Conservation (phyloP, 1,284 basidiomycete genomes). For the Naganishia albida region DNA sequence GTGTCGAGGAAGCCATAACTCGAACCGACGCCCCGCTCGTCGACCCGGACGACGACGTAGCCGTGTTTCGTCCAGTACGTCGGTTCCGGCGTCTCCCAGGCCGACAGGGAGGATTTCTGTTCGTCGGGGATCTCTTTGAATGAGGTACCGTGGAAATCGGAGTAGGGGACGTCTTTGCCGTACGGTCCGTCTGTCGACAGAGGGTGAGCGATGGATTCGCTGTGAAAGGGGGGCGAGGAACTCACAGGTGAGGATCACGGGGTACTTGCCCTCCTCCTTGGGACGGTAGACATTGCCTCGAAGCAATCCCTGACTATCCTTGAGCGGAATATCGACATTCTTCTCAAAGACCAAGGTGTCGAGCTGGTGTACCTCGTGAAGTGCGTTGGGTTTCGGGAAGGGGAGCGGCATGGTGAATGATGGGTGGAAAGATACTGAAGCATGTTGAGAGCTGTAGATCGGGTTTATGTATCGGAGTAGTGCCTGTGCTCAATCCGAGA, state of each 20-base stretch:
- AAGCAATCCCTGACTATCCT: conserved; percentile 40
- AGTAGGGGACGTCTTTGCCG: conserved; percentile 48
- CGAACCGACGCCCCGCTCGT: conserved; percentile 47
- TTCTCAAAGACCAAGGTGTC: conserved; percentile 37
- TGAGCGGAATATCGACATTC: conserved; percentile 47
- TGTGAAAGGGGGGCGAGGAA: background rate
- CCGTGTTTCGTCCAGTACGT: conserved; percentile 48
- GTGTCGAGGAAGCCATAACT: conserved; percentile 47
- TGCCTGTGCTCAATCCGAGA: background rate
- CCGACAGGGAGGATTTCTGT: conserved; percentile 43
- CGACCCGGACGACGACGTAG: conserved; percentile 48
- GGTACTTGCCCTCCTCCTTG: conserved; percentile 38
- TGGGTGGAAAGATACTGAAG: too few species aligned
- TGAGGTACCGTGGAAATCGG: conserved; percentile 40
- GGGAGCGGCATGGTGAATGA: conserved; percentile 16
- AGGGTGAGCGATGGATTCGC: background rate
- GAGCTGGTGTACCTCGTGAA: conserved; percentile 28
- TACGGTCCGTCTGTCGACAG: conserved; percentile 41
- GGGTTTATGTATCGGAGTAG: background rate
- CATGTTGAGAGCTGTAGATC: background rate
- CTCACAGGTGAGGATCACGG: conserved; percentile 44
- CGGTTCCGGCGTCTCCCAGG: conserved; percentile 50
- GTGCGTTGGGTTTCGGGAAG: conserved; percentile 32
- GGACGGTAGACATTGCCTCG: conserved; percentile 47
- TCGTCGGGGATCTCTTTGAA: conserved; percentile 44